Evolutionary conservation across 2,329 filamentous ascomycete species (phyloP).

Genomic region (Cyphellophora attinorum): DNA sequence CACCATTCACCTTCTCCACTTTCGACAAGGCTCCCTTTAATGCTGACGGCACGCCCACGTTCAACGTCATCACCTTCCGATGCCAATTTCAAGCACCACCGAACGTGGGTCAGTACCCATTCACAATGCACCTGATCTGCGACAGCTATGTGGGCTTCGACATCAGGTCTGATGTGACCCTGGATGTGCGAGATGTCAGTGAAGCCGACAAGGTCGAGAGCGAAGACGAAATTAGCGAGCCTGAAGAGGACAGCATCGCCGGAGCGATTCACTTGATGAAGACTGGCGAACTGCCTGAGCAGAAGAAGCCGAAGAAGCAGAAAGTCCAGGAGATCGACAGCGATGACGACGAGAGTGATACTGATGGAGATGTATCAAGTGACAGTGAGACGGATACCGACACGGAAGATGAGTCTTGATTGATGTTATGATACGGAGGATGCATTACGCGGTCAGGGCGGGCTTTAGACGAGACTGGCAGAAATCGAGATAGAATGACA

Average conservation of each 20-base stretch:
- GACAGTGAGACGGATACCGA: slow-evolving; percentile 62
- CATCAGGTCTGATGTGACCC: slow-evolving; percentile 78
- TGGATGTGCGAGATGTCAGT: slow-evolving; percentile 79
- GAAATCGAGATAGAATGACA: too few relatives aligned
- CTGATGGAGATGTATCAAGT: slow-evolving; percentile 53
- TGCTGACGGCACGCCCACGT: slow-evolving; percentile 70
- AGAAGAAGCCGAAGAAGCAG: slow-evolving; percentile 53
- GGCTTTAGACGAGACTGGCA: too few relatives aligned
- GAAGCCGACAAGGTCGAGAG: slow-evolving; percentile 66
- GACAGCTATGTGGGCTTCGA: slow-evolving; percentile 95
- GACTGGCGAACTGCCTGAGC: slow-evolving; percentile 44
- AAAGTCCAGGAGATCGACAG: slow-evolving; percentile 55
- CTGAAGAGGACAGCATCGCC: slow-evolving; percentile 90
- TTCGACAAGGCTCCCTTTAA: slow-evolving; percentile 87
- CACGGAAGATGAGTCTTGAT: slow-evolving; percentile 53
- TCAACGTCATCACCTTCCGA: slow-evolving; percentile 90
- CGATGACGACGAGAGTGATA: slow-evolving; percentile 53
- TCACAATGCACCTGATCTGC: slow-evolving; percentile 86
- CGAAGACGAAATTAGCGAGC: slow-evolving; percentile 91
- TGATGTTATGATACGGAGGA: too few relatives aligned
- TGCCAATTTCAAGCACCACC: slow-evolving; percentile 94
- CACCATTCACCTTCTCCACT: slow-evolving; percentile 85
- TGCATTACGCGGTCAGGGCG: too few relatives aligned
- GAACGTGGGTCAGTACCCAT: slow-evolving; percentile 84
- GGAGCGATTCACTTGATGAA: slow-evolving; percentile 86